Conservation (phyloP, 306 rosid genomes). For the Fragaria ananassa region DNA sequence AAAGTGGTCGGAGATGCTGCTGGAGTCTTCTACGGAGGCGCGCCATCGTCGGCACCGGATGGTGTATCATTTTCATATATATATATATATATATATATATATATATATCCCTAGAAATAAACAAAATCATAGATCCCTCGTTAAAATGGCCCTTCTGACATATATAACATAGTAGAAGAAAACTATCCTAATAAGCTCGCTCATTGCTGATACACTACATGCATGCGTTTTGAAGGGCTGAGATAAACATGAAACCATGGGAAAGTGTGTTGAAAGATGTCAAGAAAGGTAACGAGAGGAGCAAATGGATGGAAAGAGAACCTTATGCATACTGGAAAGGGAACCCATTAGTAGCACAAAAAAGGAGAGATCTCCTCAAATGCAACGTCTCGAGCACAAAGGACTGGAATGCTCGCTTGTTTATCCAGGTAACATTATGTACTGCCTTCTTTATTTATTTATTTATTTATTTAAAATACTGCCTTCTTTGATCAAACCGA, state of each 20-base stretch:
- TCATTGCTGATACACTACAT: not conserved
- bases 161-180: not conserved
- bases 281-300: conserved; percentile 36
- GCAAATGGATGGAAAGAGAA: conserved; percentile 38
- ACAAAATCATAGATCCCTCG: no score
- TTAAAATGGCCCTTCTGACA: no score
- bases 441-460: not conserved
- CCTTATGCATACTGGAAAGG: conserved; percentile 54
- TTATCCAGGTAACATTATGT: conserved; percentile 28
- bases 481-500: not conserved
- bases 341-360: conserved; percentile 31
- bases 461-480: not conserved
- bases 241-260: conserved; percentile 50
- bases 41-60: no score
- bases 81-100: no score
- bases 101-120: no score
- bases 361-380: conserved; percentile 40
- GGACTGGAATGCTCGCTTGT: conserved; percentile 50
- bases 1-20: no score
- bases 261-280: conserved; percentile 27
- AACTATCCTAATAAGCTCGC: not conserved
- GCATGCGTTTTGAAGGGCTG: conserved; percentile 31
- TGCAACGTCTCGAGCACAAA: conserved; percentile 36
- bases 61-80: no score
- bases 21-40: no score